Evolutionary conservation across 768 basidiomycete genomes (phyloP), one percentile per base, ranked within the genome.

Genomic region (Suillus alpinus): DNA sequence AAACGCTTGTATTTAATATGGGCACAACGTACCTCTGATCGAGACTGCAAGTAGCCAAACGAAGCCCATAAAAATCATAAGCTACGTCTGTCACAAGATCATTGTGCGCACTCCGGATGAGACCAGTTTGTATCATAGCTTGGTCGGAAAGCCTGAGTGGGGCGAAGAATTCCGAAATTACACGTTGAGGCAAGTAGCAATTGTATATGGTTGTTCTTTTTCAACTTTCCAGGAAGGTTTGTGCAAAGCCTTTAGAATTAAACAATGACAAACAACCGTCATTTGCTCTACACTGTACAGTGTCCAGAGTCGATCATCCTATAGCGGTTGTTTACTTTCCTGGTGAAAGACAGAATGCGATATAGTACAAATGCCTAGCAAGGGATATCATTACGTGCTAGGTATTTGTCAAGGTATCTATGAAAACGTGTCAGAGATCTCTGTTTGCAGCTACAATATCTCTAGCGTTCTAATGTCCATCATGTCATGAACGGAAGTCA

Each of bases 31-130:
- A 91, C 91, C 88, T 80, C 73, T 94, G 91, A 70, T 94, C 93
- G 16, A 94, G 78, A 63, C 90, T 84, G 67, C 89, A 91, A 0
- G 92, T 92, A 9, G 91, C 92, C 39, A 94, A 80, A 57, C 83
- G 81, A 18, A 87, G 81, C 3, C 95, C 95, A 70, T 96, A 97
- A 73, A 90, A 95, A 69, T 96, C 93, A 69, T 95, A 97, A 13
- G 87, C 83, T 59, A 91, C 84, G 76, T 95, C 94, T 0, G 92
- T 93, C 34, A 94, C 80, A 31, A 94, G 83, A 71, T 94, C 92
- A 57, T 77, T 82, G 73, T 94, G 92, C 6, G 89, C 89, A 65
- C 84, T 88, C 59, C 81, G 84, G 62, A 94, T 89, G 14, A 94
- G 79, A 9, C 88, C 89, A 5, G 89, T 89, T 74, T 93, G 91